Evolutionary conservation across 495 filamentous ascomycete species (phyloP).

Genomic region (Cercophora scortea): DNA sequence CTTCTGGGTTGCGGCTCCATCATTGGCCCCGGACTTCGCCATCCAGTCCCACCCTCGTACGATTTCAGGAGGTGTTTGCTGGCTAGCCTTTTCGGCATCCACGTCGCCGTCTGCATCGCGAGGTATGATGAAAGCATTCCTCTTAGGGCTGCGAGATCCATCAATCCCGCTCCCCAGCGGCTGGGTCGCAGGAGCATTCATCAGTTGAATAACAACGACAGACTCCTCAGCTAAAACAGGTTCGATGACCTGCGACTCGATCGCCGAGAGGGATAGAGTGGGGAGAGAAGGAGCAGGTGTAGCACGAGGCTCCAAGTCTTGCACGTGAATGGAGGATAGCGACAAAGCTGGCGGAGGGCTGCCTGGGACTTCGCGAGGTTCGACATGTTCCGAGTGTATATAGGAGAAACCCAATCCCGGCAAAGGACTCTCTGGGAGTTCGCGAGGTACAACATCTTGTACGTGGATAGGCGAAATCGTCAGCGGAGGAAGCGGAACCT

Average conservation of each 20-base stretch:
- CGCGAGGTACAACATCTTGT: too few species aligned
- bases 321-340: too few species aligned
- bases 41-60: constrained; percentile 39
- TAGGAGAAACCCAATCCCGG: constrained; percentile 14
- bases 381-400: constrained; percentile 33
- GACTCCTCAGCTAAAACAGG: constrained; percentile 31
- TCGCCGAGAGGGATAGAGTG: constrained; percentile 11
- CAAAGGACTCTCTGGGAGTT: neutral
- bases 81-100: constrained; percentile 7
- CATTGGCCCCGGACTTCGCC: constrained; percentile 32
- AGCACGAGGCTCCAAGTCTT: too few species aligned
- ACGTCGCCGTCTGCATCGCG: constrained; percentile 19
- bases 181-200: constrained; percentile 43
- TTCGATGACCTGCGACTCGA: constrained; percentile 35
- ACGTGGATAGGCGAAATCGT: too few species aligned
- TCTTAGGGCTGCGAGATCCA: constrained; percentile 36
- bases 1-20: constrained; percentile 25
- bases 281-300: constrained; percentile 1
- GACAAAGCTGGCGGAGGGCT: too few species aligned
- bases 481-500: too few species aligned
- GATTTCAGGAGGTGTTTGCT: constrained; percentile 23
- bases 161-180: constrained; percentile 45
- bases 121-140: constrained; percentile 41
- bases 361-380: constrained; percentile 20
- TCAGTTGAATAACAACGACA: constrained; percentile 7